Evolutionary conservation across 768 basidiomycete genomes (phyloP).

Genomic region (Hypholoma fasciculare): DNA sequence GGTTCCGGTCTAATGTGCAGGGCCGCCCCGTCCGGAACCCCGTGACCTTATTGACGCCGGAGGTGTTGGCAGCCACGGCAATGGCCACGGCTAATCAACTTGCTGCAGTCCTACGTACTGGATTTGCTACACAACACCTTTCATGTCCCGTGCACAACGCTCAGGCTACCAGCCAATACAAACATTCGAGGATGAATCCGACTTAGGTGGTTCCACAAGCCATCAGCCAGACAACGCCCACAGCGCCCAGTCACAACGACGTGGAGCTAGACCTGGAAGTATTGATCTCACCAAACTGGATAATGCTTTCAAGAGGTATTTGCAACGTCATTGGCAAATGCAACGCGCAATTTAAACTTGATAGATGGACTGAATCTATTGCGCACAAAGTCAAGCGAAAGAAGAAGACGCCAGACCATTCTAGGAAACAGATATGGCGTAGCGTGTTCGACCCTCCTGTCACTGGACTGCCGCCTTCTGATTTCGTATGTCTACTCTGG

Average conservation of each 20-base stretch:
- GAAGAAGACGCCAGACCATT: conserved; percentile 64
- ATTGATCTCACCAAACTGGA: conserved; percentile 83
- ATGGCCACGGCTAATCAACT: not conserved
- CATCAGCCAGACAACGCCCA: conserved; percentile 6
- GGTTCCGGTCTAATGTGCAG: too few relatives aligned
- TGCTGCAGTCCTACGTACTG: not conserved
- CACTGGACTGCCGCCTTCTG: conserved; percentile 30
- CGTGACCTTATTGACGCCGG: not conserved
- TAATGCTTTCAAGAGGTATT: conserved; percentile 77
- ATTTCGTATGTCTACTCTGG: conserved; percentile 29
- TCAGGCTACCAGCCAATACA: conserved; percentile 50
- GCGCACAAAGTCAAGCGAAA: conserved; percentile 83
- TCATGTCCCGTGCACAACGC: conserved; percentile 33
- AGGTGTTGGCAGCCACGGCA: not conserved
- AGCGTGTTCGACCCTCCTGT: conserved; percentile 77
- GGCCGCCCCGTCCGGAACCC: not conserved
- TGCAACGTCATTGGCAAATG: not conserved
- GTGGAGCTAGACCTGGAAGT: conserved; percentile 51
- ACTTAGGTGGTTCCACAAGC: conserved; percentile 33
- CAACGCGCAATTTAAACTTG: not conserved
- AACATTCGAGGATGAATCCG: conserved; percentile 39
- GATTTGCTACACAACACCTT: not conserved
- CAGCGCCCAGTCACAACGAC: conserved; percentile 30
- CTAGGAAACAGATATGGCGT: conserved; percentile 73
- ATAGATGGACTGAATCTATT: conserved; percentile 84